Base-by-base conservation (phyloP, 225 moss, liverwort and hornwort genomes). In the Asterella californica region DNA sequence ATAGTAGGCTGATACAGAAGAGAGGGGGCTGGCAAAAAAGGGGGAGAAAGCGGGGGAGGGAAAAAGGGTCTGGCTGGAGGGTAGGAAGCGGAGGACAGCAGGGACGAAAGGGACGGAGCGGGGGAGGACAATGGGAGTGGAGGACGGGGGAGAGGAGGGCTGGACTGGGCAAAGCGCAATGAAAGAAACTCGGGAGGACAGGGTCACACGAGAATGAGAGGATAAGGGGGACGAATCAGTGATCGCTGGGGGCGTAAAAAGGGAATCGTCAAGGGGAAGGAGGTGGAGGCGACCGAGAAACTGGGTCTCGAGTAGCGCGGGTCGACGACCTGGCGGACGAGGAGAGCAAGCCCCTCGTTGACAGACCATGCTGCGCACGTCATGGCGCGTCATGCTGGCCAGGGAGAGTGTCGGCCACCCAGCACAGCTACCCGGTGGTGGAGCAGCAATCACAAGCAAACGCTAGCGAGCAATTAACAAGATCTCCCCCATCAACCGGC, bases 401-500 rank as follows among this genome's bases (percentile, higher is more conserved):
- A 55, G 54, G 65, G 77, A 71, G 70, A 74, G 84, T 84, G 84
- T 84, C 81, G 84, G 81, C 81, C 84, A 84, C 74, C 78, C 68
- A 48, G 49, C 71, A 50, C 45, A 72, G 72, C 84, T 76, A 50
- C 45, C n/a, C n/a, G 49, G n/a, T 76, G 76, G 76, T 63, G 71
- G 76, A 80, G 75, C 42, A 78, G 45, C 78, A 78, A 78, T 78
- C 78, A 63, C 82, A 32, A 27, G 19, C 21, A 4, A 73, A 24
- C 47, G 71, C 22, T 8, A 67, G 33, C 38, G 63, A n/a, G n/a
- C 66, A 0, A 52, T 36, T 55, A 8, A 54, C 18, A 55, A 1
- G 29, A 15, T 36, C 70, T 36, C 18, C 45, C 14, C 54, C 6
- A 59, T 8, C 71, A 32, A 15, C 19, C 48, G 4, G 60, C 25